Conservation (phyloP, 768 basidiomycete genomes). For the Lactifluus rugatus region DNA sequence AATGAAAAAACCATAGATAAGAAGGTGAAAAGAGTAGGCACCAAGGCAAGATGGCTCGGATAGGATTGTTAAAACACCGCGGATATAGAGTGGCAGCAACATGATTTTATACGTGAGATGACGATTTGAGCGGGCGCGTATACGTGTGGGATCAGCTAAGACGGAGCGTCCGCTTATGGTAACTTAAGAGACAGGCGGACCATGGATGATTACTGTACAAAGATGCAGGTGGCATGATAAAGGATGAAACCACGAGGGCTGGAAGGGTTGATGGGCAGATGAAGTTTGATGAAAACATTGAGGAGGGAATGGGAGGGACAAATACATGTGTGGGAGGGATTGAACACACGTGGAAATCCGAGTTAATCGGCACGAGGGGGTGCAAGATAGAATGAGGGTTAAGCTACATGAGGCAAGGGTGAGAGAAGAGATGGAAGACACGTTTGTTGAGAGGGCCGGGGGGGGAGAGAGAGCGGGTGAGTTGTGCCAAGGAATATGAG, state of each 20-base stretch:
- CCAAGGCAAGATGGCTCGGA: background rate
- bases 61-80: background rate
- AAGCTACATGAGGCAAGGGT: background rate
- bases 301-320: background rate
- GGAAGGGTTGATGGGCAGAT: background rate
- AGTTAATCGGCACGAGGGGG: constrained; percentile 5
- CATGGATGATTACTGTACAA: background rate
- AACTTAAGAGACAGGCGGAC: background rate
- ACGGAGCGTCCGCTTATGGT: background rate
- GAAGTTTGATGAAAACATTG: background rate
- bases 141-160: background rate
- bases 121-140: background rate
- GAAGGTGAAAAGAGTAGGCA: background rate
- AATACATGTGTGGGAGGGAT: background rate
- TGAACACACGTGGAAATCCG: background rate
- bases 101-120: background rate
- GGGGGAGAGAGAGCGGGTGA: background rate
- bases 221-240: background rate
- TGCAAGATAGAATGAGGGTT: background rate
- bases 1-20: constrained; percentile 5
- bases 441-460: background rate
- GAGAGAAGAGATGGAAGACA: background rate
- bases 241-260: background rate
- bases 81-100: background rate
- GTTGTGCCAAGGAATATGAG: background rate